Evolutionary conservation across 1,139 yeast genomes (phyloP).

Genomic region (Pichia kudriavzevii): DNA sequence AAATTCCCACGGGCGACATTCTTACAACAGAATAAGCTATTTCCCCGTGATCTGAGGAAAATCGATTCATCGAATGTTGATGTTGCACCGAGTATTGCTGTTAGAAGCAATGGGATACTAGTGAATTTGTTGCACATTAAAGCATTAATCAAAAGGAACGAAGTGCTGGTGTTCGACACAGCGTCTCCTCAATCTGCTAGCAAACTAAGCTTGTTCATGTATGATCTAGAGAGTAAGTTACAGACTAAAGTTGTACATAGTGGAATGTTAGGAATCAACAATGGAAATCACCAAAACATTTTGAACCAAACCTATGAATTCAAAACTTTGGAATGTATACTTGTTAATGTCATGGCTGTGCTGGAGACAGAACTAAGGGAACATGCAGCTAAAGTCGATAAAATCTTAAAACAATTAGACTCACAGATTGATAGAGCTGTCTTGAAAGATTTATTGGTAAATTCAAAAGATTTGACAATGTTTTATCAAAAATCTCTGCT

Average conservation of each 20-base stretch:
- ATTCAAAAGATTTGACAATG: conserved; percentile 57
- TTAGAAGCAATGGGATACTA: conserved; percentile 52
- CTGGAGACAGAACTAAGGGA: conserved; percentile 45
- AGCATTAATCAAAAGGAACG: conserved; percentile 58
- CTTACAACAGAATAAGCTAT: conserved; percentile 51
- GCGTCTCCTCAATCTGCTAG: conserved; percentile 47
- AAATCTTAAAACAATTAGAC: conserved; percentile 57
- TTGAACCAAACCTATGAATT: conserved; percentile 40
- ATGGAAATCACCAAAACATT: conserved; percentile 8
- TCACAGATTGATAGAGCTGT: conserved; percentile 62
- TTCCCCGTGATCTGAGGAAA: conserved; percentile 69
- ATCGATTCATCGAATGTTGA: conserved; percentile 63
- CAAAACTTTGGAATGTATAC: conserved; percentile 47
- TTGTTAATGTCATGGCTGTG: conserved; percentile 49
- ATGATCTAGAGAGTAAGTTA: conserved; percentile 82
- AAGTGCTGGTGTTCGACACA: conserved; percentile 59
- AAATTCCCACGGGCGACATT: conserved; percentile 53
- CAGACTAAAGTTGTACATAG: conserved; percentile 32
- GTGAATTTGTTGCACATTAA: conserved; percentile 62
- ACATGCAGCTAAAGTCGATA: conserved; percentile 39
- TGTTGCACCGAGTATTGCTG: conserved; percentile 66
- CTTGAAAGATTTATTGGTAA: conserved; percentile 56
- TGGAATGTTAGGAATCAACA: conserved; percentile 9
- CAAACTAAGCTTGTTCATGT: conserved; percentile 77
- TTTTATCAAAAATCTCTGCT: conserved; percentile 61